Evolutionary conservation across 192 early-diverging fungal genomes (phyloP), one percentile per base, ranked within the genome.

Genomic region (Coemansia nantahalensis): DNA sequence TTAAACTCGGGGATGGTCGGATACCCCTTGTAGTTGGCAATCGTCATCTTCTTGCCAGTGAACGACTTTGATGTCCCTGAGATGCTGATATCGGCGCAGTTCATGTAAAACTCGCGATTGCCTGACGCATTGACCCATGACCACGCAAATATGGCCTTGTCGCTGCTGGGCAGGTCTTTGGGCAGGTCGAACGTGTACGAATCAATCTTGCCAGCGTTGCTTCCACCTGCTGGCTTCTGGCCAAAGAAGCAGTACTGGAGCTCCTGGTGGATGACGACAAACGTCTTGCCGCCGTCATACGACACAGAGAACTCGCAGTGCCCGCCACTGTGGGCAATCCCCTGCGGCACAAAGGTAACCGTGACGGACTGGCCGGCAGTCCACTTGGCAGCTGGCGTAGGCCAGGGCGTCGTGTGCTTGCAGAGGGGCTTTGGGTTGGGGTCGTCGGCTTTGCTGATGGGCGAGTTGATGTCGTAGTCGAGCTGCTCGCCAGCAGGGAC

Each of bases 31-130:
- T 80, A 70, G 73, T 84, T 82, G 38, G 79, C 80, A 61, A 80
- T 78, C 13, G 71, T 48, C 59, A 76, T 64, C 43, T 72, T 44
- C 56, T 70, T 75, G 33, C 78, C 78, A 2, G 83, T 78, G 43
- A 73, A 67, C 30, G 60, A 50, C 0, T 57, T 41, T 15, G 34
- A 16, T 2, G 64, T 57, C 11, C 82, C 80, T 1, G 56, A 49
- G 52, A 88, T 80, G 38, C 77, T 76, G 32, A 90, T 72, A 65
- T 88, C 84, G 15, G 82, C 84, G 51, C 84, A 86, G 45, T 82
- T 78, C 81, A 82, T 84, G 66, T 89, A 89, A 53, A 79, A 86
- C 68, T 90, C 87, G 39, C 80, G 79, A 61, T 83, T 83, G 7
- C 82, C 85, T 21, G 81, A 58, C 18, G 86, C 84, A 45, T 84